phyloP scores from a whole-genome alignment of 129 eudicot species.

The Deinandra increscens region DNA sequence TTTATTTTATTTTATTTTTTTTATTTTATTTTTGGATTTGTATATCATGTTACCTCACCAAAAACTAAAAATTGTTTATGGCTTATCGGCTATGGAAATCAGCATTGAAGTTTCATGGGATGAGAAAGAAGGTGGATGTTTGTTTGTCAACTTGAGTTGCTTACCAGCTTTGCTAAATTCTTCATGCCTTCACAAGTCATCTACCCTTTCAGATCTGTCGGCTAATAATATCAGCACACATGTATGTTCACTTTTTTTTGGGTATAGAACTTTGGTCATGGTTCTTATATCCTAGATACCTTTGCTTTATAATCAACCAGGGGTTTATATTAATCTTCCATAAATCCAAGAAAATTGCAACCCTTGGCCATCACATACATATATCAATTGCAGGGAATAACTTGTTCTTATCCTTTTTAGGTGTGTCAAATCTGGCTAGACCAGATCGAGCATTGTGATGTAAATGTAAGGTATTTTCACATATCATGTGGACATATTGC shows the following conservation, averaged over 20 bases:
- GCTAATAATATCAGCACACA: conserved; percentile 41
- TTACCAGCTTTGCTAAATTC: conserved; percentile 85
- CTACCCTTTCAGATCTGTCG: conserved; percentile 63
- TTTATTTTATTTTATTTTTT: no score
- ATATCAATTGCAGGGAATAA: conserved; percentile 3
- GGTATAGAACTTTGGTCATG: conserved; percentile 14
- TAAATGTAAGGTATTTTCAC: conserved; percentile 58
- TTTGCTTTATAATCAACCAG: neutral
- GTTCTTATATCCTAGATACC: neutral
- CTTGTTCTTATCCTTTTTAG: conserved; percentile 38
- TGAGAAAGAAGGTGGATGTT: conserved; percentile 61
- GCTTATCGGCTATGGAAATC: conserved; percentile 23
- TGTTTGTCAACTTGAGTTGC: conserved; percentile 74
- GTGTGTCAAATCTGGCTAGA: conserved; percentile 79
- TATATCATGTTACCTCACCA: neutral
- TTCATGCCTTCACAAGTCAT: conserved; percentile 71
- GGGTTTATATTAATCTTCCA: conserved; percentile 4
- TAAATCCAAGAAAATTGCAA: conserved; percentile 11
- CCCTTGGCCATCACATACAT: neutral
- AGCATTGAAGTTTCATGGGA: conserved; percentile 79
- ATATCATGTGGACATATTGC: conserved; percentile 62
- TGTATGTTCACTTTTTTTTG: conserved; percentile 53
- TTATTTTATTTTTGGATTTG: no score
- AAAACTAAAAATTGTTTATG: conserved; percentile 9
- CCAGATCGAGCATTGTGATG: conserved; percentile 64